Percentiles rank a stretch among this genome's conserved stretches.
These are phyloP conservation scores for Dimargaris cristalligena DNA, from an alignment of 192 early-diverging fungal species.

Conservation along the genomic window DNA sequence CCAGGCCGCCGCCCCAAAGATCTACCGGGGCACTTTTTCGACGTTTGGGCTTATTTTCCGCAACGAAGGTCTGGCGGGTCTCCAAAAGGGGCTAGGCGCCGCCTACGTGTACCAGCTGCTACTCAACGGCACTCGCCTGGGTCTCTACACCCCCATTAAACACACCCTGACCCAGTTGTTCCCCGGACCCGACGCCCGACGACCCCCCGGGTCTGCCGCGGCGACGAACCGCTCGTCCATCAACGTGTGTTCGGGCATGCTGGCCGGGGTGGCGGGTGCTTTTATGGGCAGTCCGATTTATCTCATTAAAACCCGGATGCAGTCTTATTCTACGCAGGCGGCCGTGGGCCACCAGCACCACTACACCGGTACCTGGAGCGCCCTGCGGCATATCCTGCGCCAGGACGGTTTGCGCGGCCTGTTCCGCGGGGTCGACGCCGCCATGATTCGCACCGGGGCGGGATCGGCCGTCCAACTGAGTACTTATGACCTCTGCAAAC, in stretches of 20 bases:
- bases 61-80: conserved; percentile 68
- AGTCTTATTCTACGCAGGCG: conserved; percentile 48
- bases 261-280: conserved; percentile 69
- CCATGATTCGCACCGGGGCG: conserved; percentile 75
- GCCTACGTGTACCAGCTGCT: conserved; percentile 85
- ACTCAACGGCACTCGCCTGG: conserved; percentile 84
- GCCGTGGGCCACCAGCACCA: conserved; percentile 76
- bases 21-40: conserved; percentile 63
- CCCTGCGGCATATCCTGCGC: conserved; percentile 46
- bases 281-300: conserved; percentile 71
- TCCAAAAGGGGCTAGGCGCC: conserved; percentile 72
- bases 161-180: conserved; percentile 29
- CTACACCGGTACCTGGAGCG: conserved; percentile 49
- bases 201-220: conserved; percentile 10
- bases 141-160: conserved; percentile 77
- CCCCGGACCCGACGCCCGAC: not conserved
- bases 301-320: conserved; percentile 79
- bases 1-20: conserved; percentile 21
- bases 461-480: conserved; percentile 83
- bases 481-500: conserved; percentile 71
- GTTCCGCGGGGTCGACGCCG: conserved; percentile 74
- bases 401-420: conserved; percentile 60
- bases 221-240: conserved; percentile 19
- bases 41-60: conserved; percentile 59
- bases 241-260: conserved; percentile 53